Conservation (phyloP, 2,329 filamentous ascomycete genomes). For the Nemania abortiva region DNA sequence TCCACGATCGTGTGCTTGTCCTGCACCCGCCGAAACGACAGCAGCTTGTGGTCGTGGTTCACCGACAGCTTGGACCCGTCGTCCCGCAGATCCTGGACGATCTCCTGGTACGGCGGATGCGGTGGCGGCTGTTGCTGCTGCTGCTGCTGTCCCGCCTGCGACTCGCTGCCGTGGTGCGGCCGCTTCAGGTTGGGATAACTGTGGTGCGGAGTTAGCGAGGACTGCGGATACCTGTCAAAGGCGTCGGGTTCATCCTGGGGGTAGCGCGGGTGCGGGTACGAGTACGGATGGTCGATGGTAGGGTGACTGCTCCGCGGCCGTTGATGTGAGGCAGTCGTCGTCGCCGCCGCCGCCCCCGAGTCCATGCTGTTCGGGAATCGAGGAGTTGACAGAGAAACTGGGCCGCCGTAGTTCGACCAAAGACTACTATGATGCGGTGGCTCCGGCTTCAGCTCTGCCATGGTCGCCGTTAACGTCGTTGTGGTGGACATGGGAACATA, state of each 20-base stretch:
- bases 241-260: constrained; percentile 66
- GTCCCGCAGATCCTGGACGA: constrained; percentile 70
- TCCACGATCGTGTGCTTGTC: constrained; percentile 73
- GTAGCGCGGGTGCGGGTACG: constrained; percentile 62
- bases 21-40: constrained; percentile 68
- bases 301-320: constrained; percentile 64
- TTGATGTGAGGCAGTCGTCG: constrained; percentile 59
- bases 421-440: constrained; percentile 68
- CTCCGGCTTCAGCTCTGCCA: constrained; percentile 73
- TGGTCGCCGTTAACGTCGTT: constrained; percentile 70
- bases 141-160: constrained; percentile 30
- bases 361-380: constrained; percentile 66
- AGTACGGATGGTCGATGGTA: constrained; percentile 64
- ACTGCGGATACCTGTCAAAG: constrained; percentile 66
- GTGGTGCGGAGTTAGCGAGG: constrained; percentile 62
- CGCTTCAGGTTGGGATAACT: constrained; percentile 69
- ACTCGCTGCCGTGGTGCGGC: constrained; percentile 58
- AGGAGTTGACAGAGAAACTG: constrained; percentile 65
- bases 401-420: constrained; percentile 68
- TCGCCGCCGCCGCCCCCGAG: constrained; percentile 59
- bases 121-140: constrained; percentile 34
- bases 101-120: constrained; percentile 68
- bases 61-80: constrained; percentile 68
- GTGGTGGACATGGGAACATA: constrained; percentile 72
- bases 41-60: constrained; percentile 71